Evolutionary conservation across 2,329 filamentous ascomycete genomes (phyloP).

Genomic region (Fusarium sp.): DNA sequence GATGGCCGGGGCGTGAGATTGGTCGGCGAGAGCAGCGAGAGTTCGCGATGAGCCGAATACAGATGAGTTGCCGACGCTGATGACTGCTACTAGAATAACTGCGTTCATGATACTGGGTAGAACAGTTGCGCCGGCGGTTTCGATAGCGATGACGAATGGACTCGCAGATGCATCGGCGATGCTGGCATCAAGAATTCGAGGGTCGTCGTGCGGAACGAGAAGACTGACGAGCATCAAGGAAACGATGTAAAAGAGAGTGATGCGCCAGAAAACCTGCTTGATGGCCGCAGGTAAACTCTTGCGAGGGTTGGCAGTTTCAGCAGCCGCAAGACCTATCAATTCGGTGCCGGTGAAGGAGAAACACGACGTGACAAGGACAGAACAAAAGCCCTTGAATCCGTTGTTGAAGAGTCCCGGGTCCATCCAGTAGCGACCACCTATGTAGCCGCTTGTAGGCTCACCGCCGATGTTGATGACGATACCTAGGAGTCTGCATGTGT

Average conservation of each 20-base stretch:
- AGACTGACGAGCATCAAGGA: constrained; percentile 83
- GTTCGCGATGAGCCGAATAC: constrained; percentile 94
- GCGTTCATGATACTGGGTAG: constrained; percentile 91
- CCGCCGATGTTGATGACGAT: constrained; percentile 87
- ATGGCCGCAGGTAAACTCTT: constrained; percentile 88
- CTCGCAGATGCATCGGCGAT: constrained; percentile 76
- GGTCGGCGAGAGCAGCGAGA: constrained; percentile 87
- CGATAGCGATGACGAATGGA: constrained; percentile 92
- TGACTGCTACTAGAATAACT: constrained; percentile 90
- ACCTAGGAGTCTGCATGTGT: constrained; percentile 73
- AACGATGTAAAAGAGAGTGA: constrained; percentile 88
- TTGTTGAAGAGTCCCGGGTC: constrained; percentile 84
- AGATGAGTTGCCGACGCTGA: constrained; percentile 90
- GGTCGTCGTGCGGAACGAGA: constrained; percentile 78
- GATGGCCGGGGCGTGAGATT: constrained; percentile 80
- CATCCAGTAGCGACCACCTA: constrained; percentile 81
- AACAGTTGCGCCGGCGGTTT: constrained; percentile 82
- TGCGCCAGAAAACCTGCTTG: constrained; percentile 96
- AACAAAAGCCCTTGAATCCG: constrained; percentile 82
- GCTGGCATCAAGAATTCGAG: constrained; percentile 68
- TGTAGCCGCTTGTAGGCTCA: constrained; percentile 76
- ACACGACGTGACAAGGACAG: constrained; percentile 78
- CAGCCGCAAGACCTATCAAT: constrained; percentile 78
- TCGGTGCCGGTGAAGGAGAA: constrained; percentile 82
- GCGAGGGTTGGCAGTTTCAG: constrained; percentile 80